Evolutionary conservation across 1,139 yeast genomes (phyloP).

Genomic region (Kodamaea suecica): DNA sequence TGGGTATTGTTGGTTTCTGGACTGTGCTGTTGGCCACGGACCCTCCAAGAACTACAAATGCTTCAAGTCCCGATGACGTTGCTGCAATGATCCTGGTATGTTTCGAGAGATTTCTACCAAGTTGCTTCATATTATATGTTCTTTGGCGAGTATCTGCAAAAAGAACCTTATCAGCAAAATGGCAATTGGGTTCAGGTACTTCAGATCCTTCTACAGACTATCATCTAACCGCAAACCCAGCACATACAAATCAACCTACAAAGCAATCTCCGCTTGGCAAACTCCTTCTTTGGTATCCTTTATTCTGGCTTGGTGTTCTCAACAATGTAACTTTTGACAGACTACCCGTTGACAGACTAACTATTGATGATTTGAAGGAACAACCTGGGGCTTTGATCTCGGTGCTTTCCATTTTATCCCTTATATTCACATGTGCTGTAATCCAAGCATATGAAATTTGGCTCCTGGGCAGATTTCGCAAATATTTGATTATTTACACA

Average conservation of each 20-base stretch:
- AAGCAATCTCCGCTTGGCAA: slow-evolving; percentile 43
- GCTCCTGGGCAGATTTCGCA: slow-evolving; percentile 70
- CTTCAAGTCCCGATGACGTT: slow-evolving; percentile 49
- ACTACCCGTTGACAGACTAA: slow-evolving; percentile 81
- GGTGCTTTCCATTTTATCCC: slow-evolving; percentile 45
- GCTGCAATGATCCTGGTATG: slow-evolving; percentile 68
- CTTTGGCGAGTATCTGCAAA: slow-evolving; percentile 61
- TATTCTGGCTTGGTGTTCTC: slow-evolving; percentile 81
- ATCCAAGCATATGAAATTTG: slow-evolving; percentile 79
- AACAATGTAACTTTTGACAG: slow-evolving; percentile 87
- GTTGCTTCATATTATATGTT: slow-evolving; percentile 66
- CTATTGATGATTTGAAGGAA: slow-evolving; percentile 61
- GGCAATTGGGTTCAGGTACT: too few relatives aligned
- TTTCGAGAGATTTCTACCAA: slow-evolving; percentile 71
- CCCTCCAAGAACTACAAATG: slow-evolving; percentile 67
- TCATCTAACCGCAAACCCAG: not conserved
- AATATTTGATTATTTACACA: slow-evolving; percentile 53
- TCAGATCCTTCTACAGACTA: not conserved
- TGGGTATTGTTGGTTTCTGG: slow-evolving; percentile 77
- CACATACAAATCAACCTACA: not conserved
- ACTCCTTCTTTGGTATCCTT: slow-evolving; percentile 67
- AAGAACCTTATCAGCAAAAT: slow-evolving; percentile 24
- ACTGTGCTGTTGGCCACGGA: slow-evolving; percentile 76
- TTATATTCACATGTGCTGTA: slow-evolving; percentile 52
- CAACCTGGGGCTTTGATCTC: slow-evolving; percentile 80